Evolutionary conservation across 441 rosid genomes (phyloP).

Genomic region (Eutrema salsugineum): DNA sequence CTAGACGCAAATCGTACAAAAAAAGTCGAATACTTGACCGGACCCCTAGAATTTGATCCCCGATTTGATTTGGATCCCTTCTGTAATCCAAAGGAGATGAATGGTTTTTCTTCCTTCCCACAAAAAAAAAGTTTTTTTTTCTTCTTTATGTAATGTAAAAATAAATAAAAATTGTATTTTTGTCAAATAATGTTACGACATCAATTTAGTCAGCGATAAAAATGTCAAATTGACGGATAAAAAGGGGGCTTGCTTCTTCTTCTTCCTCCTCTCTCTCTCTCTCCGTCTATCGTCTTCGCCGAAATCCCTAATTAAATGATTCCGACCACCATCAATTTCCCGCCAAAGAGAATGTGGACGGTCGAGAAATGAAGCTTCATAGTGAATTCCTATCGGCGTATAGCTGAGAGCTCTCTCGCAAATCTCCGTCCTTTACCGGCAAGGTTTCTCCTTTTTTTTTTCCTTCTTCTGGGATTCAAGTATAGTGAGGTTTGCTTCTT

Average conservation of each 20-base stretch:
- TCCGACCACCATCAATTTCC: slow-evolving; percentile 20
- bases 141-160: not conserved
- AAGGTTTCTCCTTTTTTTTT: not conserved
- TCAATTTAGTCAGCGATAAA: not conserved
- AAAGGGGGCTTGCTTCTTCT: not conserved
- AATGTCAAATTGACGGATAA: slow-evolving; percentile 5
- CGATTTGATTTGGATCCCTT: too few relatives aligned
- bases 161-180: not conserved
- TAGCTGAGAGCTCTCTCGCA: slow-evolving; percentile 3
- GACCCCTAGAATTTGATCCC: slow-evolving; percentile 13
- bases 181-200: not conserved
- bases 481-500: too few relatives aligned
- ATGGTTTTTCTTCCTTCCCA: not conserved
- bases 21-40: slow-evolving; percentile 2
- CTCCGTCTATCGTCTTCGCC: slow-evolving; percentile 5
- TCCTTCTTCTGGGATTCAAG: too few relatives aligned
- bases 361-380: not conserved
- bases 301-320: not conserved
- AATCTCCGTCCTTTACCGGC: not conserved
- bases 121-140: not conserved
- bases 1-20: not conserved
- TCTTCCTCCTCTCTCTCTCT: too few relatives aligned
- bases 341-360: slow-evolving; percentile 17
- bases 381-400: not conserved
- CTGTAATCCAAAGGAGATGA: not conserved